phyloP scores from a whole-genome alignment of 2,329 filamentous ascomycete species.

The Pyrenochaeta sp. region DNA sequence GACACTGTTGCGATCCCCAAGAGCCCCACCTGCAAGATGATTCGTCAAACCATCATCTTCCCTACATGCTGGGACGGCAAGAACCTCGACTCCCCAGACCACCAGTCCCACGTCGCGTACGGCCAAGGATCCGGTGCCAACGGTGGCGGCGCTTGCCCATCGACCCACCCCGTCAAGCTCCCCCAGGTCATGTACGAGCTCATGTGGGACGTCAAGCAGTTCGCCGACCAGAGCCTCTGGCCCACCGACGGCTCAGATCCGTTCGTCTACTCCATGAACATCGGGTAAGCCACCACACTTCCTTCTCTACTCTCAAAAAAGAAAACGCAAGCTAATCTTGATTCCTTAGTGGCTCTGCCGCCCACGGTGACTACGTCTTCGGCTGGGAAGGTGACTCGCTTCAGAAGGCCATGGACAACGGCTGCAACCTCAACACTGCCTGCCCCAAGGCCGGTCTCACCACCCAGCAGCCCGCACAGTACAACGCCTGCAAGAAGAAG shows the following conservation, averaged over 20 bases:
- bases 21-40: slow-evolving; percentile 60
- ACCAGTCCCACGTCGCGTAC: slow-evolving; percentile 57
- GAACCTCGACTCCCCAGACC: slow-evolving; percentile 44
- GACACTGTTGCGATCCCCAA: slow-evolving; percentile 62
- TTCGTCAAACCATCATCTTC: slow-evolving; percentile 63
- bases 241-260: slow-evolving; percentile 44
- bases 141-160: slow-evolving; percentile 59
- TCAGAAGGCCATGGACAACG: slow-evolving; percentile 53
- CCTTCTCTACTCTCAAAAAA: background rate
- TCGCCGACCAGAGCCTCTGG: slow-evolving; percentile 41
- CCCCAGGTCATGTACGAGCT: slow-evolving; percentile 49
- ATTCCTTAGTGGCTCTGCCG: slow-evolving; percentile 34
- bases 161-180: slow-evolving; percentile 45
- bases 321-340: background rate
- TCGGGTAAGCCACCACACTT: slow-evolving; percentile 30
- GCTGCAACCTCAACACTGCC: slow-evolving; percentile 48
- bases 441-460: slow-evolving; percentile 44
- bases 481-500: slow-evolving; percentile 45
- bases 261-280: slow-evolving; percentile 46
- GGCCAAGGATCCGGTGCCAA: slow-evolving; percentile 54
- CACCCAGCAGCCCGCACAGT: slow-evolving; percentile 33
- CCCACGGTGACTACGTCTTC: slow-evolving; percentile 52
- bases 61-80: slow-evolving; percentile 44
- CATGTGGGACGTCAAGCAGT: slow-evolving; percentile 46
- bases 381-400: slow-evolving; percentile 57